Percentiles rank a stretch among this genome's conserved stretches.
Evolutionary conservation across 78 protist species (phyloP).

Genomic region (Dictyostelium citrinum): DNA sequence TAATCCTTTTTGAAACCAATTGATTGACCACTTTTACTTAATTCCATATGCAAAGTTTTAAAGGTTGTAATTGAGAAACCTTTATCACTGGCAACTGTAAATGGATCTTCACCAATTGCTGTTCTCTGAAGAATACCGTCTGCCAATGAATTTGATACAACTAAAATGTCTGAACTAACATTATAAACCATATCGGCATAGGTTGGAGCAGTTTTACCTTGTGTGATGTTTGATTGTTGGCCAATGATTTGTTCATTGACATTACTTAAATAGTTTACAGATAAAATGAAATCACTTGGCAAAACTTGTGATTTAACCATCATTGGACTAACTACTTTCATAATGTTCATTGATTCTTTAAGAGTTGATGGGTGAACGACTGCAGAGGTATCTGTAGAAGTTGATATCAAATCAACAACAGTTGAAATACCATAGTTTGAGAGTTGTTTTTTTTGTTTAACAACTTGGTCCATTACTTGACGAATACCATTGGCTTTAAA

Average conservation of each 20-base stretch:
- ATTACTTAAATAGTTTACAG: neutral
- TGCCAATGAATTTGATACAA: constrained; percentile 9
- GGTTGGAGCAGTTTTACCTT: neutral
- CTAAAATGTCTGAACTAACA: neutral
- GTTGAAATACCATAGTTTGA: constrained; percentile 12
- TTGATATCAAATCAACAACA: constrained; percentile 15
- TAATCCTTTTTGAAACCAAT: neutral
- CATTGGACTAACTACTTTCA: neutral
- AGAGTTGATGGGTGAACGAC: neutral
- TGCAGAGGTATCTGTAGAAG: constrained; percentile 2
- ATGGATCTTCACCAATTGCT: constrained; percentile 20
- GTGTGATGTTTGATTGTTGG: neutral
- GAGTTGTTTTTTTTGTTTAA: neutral
- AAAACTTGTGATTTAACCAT: neutral
- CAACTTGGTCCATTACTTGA: neutral
- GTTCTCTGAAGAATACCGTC: neutral
- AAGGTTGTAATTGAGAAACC: constrained; percentile 57
- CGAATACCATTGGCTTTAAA: constrained; percentile 12
- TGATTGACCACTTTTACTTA: neutral
- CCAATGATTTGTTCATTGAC: neutral
- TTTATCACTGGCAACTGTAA: neutral
- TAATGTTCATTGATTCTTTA: neutral
- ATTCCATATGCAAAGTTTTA: neutral
- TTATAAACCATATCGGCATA: neutral
- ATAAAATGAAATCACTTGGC: constrained; percentile 9